Conservation (phyloP, 1,139 yeast genomes). For the Diutina siamensis region DNA sequence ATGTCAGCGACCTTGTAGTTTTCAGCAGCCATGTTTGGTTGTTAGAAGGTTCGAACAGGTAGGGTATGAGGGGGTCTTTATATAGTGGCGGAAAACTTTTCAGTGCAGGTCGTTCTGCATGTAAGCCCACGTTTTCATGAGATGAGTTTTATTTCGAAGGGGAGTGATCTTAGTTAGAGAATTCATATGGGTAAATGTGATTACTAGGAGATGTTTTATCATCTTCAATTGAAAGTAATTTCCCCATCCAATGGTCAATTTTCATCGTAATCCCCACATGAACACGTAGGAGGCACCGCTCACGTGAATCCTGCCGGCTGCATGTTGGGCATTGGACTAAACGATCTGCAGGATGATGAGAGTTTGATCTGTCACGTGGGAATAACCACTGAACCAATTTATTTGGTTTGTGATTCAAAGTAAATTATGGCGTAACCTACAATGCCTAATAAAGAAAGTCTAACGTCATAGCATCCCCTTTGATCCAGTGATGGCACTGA, state of each 20-base stretch:
- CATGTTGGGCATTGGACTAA: background rate
- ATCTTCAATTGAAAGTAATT: background rate
- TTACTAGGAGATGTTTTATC: too few relatives aligned
- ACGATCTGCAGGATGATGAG: background rate
- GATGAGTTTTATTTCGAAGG: too few relatives aligned
- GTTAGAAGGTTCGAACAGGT: background rate
- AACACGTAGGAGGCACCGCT: background rate
- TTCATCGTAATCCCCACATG: too few relatives aligned
- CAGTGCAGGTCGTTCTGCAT: background rate
- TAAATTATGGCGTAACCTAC: too few relatives aligned
- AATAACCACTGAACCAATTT: background rate
- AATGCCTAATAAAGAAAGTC: too few relatives aligned
- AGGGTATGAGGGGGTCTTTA: background rate
- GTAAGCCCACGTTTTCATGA: background rate
- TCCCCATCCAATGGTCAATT: too few relatives aligned
- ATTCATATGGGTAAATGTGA: too few relatives aligned
- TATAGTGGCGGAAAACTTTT: background rate
- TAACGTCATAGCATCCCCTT: too few relatives aligned
- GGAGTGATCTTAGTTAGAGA: too few relatives aligned
- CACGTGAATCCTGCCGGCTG: background rate
- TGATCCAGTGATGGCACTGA: too few relatives aligned
- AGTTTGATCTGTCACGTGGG: background rate
- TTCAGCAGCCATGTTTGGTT: background rate
- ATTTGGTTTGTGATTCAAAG: too few relatives aligned
- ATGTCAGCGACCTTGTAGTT: constrained; percentile 97